A percentile compares a stretch with the other conserved stretches of the same genome.
Evolutionary conservation across 225 moss, liverwort and hornwort genomes (phyloP).

Genomic region (Physcomitrellopsis africana): DNA sequence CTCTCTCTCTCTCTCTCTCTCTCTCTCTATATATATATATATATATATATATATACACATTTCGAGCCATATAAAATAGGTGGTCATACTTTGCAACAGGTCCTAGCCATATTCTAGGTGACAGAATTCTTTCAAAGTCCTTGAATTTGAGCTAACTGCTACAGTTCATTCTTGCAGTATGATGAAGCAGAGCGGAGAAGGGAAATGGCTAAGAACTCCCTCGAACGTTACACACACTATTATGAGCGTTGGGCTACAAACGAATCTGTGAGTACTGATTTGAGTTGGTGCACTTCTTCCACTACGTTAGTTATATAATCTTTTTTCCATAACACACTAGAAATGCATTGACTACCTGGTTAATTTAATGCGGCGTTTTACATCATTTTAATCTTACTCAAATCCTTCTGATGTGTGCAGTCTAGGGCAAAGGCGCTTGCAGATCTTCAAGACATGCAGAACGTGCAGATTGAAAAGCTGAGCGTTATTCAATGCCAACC

Average conservation of each 20-base stretch:
- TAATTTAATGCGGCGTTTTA: neutral
- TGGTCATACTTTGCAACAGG: slow-evolving; percentile 7
- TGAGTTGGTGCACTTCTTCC: neutral
- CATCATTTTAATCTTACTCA: neutral
- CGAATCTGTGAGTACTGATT: slow-evolving; percentile 59
- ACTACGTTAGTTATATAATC: neutral
- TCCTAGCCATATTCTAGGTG: neutral
- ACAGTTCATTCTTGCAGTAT: slow-evolving; percentile 46
- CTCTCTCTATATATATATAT: too few species aligned
- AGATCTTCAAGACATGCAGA: slow-evolving; percentile 81
- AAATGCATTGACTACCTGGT: neutral
- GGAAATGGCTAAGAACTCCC: slow-evolving; percentile 93
- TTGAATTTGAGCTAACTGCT: slow-evolving; percentile 12
- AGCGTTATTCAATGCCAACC: slow-evolving; percentile 98
- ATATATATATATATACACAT: too few species aligned
- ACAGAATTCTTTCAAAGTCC: neutral
- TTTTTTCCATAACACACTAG: neutral
- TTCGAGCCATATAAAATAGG: neutral
- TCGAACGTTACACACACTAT: slow-evolving; percentile 93
- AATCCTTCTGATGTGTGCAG: slow-evolving; percentile 30
- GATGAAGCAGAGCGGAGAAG: slow-evolving; percentile 94
- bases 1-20: too few species aligned
- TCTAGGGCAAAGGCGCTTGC: slow-evolving; percentile 82
- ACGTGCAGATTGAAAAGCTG: slow-evolving; percentile 82
- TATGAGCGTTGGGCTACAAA: slow-evolving; percentile 97